Base-by-base conservation (phyloP, 345 rosid genomes). In the Populus tremula region DNA sequence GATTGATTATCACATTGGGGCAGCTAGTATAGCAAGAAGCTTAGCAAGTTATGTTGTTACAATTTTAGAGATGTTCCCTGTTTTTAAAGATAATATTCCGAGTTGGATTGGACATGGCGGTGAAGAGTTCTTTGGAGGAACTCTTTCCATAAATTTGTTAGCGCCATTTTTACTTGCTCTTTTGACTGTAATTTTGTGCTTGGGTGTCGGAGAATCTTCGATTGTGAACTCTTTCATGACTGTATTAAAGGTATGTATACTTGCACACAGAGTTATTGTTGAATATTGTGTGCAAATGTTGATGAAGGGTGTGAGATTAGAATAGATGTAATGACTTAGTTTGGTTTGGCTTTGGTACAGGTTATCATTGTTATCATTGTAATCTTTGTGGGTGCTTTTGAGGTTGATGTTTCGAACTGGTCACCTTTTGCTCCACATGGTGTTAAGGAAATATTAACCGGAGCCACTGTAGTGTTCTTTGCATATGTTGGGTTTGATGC, bases 401-500 rank as follows among this genome's bases (percentile, higher is more conserved):
- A 94, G 78, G 93, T 96, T 77, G 98, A 94, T 84, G 89, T 89
- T 72, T 84, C 89, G 33, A 96, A 96, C 83, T 92, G 97, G 98
- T 85, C 97, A 7, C 98, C 98, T 79, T 94, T 94, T 86, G 95
- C 92, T 23, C 99, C 97, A 23, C 87, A 89, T 77, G 98, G 97
- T 67, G 75, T 88, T 69, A 89, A 90, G 87, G 88, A 90, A 59
- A 74, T 96, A 69, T 85, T 96, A 35, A 94, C 95, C 36, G 98
- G 98, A 72, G 94, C 98, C 80, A 92, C 96, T 70, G 96, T 92
- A 16, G 98, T 91, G 11, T 94, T 96, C 90, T 96, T 96, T 81
- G 93, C 99, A 33, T 96, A 96, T 77, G 96, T 94, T 84, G 99
- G 99, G 70, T 96, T 94, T 87, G 99, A 96, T 85, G 98, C 95